Percentiles rank a stretch among this genome's conserved stretches.
Conservation (phyloP, 1,284 basidiomycete species). For the Fistulina hepatica region DNA sequence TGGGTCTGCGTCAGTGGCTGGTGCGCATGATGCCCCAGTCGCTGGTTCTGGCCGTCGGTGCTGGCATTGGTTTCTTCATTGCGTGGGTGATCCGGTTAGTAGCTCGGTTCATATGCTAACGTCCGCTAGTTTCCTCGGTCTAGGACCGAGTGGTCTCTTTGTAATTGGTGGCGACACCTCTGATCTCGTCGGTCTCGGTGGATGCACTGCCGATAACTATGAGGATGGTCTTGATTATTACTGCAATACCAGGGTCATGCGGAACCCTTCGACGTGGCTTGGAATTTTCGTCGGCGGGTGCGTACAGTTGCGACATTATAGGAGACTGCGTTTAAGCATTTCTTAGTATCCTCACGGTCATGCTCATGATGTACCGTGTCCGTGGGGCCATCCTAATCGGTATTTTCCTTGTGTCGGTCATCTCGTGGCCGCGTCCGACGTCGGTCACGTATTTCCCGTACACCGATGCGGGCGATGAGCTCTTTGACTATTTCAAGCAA, state of each 20-base stretch:
- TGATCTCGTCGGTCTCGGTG: slow-evolving; percentile 74
- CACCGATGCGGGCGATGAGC: slow-evolving; percentile 52
- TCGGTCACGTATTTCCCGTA: slow-evolving; percentile 79
- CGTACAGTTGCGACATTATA: slow-evolving; percentile 15
- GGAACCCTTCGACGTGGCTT: slow-evolving; percentile 77
- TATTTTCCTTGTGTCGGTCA: slow-evolving; percentile 78
- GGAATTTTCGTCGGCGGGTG: slow-evolving; percentile 81
- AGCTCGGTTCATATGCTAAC: slow-evolving; percentile 8
- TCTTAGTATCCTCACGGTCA: slow-evolving; percentile 55
- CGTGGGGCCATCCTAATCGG: slow-evolving; percentile 78
- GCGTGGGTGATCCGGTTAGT: slow-evolving; percentile 34
- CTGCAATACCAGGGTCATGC: slow-evolving; percentile 61
- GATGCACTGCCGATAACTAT: slow-evolving; percentile 50
- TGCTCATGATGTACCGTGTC: slow-evolving; percentile 79
- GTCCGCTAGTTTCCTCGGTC: slow-evolving; percentile 49
- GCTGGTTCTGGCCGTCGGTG: slow-evolving; percentile 73
- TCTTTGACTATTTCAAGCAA: slow-evolving; percentile 82
- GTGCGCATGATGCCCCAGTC: slow-evolving; percentile 83
- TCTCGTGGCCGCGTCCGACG: slow-evolving; percentile 80
- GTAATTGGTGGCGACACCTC: slow-evolving; percentile 68
- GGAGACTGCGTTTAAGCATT: slow-evolving; percentile 1
- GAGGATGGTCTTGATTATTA: slow-evolving; percentile 38
- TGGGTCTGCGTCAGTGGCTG: slow-evolving; percentile 86
- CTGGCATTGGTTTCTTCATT: slow-evolving; percentile 82
- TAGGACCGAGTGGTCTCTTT: slow-evolving; percentile 57